These are phyloP conservation scores for Alternaria incomplexa DNA, from an alignment of 2,329 filamentous ascomycete genomes.

Conservation along the genomic window DNA sequence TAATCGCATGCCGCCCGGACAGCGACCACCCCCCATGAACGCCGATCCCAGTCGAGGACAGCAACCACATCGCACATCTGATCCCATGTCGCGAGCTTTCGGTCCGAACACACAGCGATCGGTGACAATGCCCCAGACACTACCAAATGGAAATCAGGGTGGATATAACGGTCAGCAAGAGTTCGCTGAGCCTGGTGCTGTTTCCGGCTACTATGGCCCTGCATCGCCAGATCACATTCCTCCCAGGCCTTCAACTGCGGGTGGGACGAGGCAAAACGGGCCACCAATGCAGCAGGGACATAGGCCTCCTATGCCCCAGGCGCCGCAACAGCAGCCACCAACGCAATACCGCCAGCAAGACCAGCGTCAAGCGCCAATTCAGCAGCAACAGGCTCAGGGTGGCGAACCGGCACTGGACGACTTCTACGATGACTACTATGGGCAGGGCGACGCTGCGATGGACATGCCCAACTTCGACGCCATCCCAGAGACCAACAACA, in stretches of 20 bases:
- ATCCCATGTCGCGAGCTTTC: constrained; percentile 37
- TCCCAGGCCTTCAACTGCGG: constrained; percentile 46
- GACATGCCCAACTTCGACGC: constrained; percentile 71
- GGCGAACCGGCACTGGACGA: constrained; percentile 54
- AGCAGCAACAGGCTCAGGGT: constrained; percentile 29
- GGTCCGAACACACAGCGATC: constrained; percentile 42
- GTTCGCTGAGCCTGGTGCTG: constrained; percentile 44
- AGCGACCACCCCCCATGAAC: constrained; percentile 33
- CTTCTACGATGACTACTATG: constrained; percentile 58
- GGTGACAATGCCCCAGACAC: constrained; percentile 47
- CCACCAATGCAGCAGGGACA: constrained; percentile 30
- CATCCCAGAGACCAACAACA: constrained; percentile 48
- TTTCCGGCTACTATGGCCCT: constrained; percentile 46
- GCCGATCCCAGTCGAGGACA: constrained; percentile 19
- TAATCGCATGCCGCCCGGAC: constrained; percentile 32
- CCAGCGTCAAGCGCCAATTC: constrained; percentile 25
- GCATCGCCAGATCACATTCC: constrained; percentile 43
- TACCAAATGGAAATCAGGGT: constrained; percentile 18
- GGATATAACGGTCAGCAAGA: constrained; percentile 32
- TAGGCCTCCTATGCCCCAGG: constrained; percentile 38
- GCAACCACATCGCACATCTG: constrained; percentile 21
- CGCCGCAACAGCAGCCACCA: constrained; percentile 25
- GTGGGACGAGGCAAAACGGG: constrained; percentile 34
- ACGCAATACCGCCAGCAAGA: constrained; percentile 24
- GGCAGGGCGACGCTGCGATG: constrained; percentile 52